Conservation (phyloP, 2,329 filamentous ascomycete species). For the Gliomastix tumulicola region DNA sequence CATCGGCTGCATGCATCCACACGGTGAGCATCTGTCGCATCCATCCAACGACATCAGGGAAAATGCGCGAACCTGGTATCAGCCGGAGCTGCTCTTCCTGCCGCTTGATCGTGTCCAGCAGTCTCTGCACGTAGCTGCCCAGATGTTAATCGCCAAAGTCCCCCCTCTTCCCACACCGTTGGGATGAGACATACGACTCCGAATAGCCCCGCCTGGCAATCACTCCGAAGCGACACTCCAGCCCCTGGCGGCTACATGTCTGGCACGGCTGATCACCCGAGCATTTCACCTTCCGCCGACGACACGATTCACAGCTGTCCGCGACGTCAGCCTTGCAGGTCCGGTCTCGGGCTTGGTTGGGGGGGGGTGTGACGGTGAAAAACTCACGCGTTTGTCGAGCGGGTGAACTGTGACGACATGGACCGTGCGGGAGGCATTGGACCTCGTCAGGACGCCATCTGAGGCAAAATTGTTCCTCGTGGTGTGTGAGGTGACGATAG, state of each 20-base stretch:
- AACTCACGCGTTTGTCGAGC: slow-evolving; percentile 11
- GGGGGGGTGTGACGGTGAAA: neutral
- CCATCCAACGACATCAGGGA: too few species aligned
- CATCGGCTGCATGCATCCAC: too few species aligned
- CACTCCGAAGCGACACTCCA: slow-evolving; percentile 14
- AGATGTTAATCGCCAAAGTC: neutral
- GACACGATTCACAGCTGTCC: slow-evolving; percentile 12
- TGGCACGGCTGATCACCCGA: slow-evolving; percentile 16
- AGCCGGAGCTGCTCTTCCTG: slow-evolving; percentile 9
- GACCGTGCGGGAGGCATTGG: slow-evolving; percentile 4
- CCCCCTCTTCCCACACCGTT: neutral
- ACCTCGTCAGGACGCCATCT: too few species aligned
- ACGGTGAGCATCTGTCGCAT: too few species aligned
- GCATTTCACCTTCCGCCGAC: slow-evolving; percentile 18
- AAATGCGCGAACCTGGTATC: too few species aligned
- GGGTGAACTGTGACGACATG: slow-evolving; percentile 5
- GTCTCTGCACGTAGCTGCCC: slow-evolving; percentile 10
- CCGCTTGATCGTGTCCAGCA: slow-evolving; percentile 10
- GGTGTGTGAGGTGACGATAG: too few species aligned
- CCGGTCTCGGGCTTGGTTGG: neutral
- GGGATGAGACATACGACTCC: slow-evolving; percentile 7
- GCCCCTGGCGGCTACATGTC: slow-evolving; percentile 12
- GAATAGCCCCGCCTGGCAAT: slow-evolving; percentile 12
- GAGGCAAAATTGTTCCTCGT: too few species aligned
- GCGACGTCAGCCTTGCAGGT: neutral